These are phyloP conservation scores for Ustilago esculenta DNA, from an alignment of 1,284 basidiomycete genomes.

Conservation along the genomic window DNA sequence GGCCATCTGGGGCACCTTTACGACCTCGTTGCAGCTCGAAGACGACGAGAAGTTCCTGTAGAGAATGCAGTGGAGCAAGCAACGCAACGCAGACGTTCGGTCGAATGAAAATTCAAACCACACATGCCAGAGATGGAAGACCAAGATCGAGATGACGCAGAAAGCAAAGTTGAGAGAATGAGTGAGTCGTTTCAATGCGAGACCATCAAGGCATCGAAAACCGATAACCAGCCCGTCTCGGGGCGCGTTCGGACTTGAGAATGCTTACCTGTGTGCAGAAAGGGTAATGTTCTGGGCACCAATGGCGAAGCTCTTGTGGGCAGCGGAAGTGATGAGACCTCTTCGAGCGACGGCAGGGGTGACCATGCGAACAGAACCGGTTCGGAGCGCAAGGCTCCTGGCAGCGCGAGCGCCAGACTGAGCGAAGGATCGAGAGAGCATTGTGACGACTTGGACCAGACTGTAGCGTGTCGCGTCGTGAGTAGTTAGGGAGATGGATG, in stretches of 20 bases:
- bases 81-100: no score
- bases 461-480: neutral
- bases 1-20: conserved; percentile 98
- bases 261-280: conserved; percentile 36
- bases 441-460: neutral
- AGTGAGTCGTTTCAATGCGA: no score
- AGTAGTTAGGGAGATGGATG: no score
- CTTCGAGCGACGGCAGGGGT: conserved; percentile 43
- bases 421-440: conserved; percentile 42
- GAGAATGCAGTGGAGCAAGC: neutral
- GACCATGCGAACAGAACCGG: conserved; percentile 37
- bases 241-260: neutral
- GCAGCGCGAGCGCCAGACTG: conserved; percentile 41
- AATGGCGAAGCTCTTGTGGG: conserved; percentile 21
- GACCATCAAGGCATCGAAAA: no score
- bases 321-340: conserved; percentile 36
- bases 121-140: neutral
- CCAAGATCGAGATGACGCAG: no score
- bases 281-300: conserved; percentile 29
- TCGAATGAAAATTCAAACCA: neutral
- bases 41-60: conserved; percentile 47
- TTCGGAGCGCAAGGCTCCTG: conserved; percentile 36
- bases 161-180: no score
- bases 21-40: conserved; percentile 71
- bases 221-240: no score